Conservation (phyloP, 1,284 basidiomycete species). For the Sporisorium scitamineum region DNA sequence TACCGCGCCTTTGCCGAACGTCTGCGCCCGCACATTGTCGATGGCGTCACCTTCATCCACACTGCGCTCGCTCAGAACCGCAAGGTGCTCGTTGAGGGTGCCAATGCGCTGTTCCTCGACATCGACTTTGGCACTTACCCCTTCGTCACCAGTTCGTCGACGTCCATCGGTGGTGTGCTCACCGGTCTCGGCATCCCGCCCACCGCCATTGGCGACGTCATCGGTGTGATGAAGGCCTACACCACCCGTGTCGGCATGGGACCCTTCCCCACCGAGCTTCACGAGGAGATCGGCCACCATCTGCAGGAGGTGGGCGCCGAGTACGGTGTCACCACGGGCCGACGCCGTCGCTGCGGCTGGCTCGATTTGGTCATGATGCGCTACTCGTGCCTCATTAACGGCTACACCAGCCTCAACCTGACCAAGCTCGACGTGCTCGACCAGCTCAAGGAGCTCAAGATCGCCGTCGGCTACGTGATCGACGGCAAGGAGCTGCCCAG, state of each 20-base stretch:
- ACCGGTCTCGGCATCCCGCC: slow-evolving; percentile 96
- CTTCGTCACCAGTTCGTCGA: slow-evolving; percentile 93
- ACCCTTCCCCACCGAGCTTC: slow-evolving; percentile 95
- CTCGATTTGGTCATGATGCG: slow-evolving; percentile 94
- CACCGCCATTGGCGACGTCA: slow-evolving; percentile 82
- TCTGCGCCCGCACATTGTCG: slow-evolving; percentile 87
- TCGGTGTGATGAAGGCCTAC: slow-evolving; percentile 97
- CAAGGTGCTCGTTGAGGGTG: slow-evolving; percentile 91
- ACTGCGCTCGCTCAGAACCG: slow-evolving; percentile 79
- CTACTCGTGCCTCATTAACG: slow-evolving; percentile 93
- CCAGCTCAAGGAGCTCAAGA: slow-evolving; percentile 85
- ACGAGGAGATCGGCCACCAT: slow-evolving; percentile 85
- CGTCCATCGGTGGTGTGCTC: slow-evolving; percentile 92
- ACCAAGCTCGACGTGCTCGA: slow-evolving; percentile 97
- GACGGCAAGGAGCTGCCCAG: slow-evolving; percentile 82
- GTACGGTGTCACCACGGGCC: slow-evolving; percentile 91
- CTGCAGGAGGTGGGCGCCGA: slow-evolving; percentile 94
- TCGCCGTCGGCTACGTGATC: slow-evolving; percentile 83
- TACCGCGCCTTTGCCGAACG: slow-evolving; percentile 90
- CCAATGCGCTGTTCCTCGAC: slow-evolving; percentile 98
- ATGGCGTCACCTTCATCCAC: slow-evolving; percentile 88
- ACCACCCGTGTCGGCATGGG: slow-evolving; percentile 97
- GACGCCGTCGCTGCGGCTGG: slow-evolving; percentile 94
- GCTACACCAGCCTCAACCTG: slow-evolving; percentile 91
- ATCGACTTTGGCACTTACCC: slow-evolving; percentile 98